phyloP scores from a whole-genome alignment of 2,329 filamentous ascomycete genomes.

The Fusarium caatingaense region DNA sequence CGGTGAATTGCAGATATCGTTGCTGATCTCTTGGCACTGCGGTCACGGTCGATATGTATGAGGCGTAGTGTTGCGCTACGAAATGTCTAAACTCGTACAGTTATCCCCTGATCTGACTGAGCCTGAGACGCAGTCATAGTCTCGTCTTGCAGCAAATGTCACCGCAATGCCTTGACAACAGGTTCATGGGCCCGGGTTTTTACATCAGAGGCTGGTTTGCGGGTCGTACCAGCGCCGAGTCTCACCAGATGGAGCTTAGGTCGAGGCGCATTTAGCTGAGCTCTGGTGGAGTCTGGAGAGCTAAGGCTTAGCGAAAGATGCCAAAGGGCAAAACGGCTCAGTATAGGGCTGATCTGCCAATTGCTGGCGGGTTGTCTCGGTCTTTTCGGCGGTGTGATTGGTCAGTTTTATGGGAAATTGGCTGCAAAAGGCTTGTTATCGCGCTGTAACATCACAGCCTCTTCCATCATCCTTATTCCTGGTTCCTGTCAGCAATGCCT shows the following conservation, averaged over 20 bases:
- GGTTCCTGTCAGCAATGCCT: slow-evolving; percentile 19
- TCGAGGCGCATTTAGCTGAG: slow-evolving; percentile 25
- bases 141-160: not conserved
- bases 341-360: slow-evolving; percentile 22
- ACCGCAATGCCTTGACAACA: not conserved
- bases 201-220: slow-evolving; percentile 21
- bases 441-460: slow-evolving; percentile 11
- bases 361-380: not conserved
- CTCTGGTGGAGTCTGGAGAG: slow-evolving; percentile 23
- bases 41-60: not conserved
- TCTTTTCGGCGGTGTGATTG: not conserved
- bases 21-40: slow-evolving; percentile 11
- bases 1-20: not conserved
- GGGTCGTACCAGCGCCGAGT: slow-evolving; percentile 18
- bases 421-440: not conserved
- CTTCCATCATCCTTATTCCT: not conserved
- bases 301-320: slow-evolving; percentile 25
- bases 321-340: not conserved
- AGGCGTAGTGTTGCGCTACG: not conserved
- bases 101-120: not conserved
- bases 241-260: slow-evolving; percentile 25
- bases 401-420: slow-evolving; percentile 3
- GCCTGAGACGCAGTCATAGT: slow-evolving; percentile 12
- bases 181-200: not conserved
- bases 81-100: not conserved